Conservation (phyloP, 164 flowering plant genomes). For the Piper longum region DNA sequence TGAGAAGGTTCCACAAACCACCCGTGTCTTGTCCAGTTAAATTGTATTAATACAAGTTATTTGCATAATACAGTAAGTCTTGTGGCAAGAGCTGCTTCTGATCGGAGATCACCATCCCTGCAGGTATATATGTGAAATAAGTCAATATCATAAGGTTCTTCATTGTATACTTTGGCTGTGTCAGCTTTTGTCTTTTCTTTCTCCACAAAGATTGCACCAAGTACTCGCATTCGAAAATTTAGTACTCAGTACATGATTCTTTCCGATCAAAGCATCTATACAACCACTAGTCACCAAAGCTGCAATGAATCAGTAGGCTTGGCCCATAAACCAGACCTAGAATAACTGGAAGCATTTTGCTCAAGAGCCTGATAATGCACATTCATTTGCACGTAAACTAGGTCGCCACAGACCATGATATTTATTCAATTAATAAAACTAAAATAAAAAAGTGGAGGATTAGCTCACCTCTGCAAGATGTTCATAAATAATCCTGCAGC, state of each 20-base stretch:
- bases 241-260: neutral
- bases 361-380: too few species aligned
- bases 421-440: too few species aligned
- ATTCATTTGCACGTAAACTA: too few species aligned
- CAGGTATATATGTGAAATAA: conserved; percentile 60
- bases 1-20: conserved; percentile 38
- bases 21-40: conserved; percentile 61
- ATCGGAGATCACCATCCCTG: conserved; percentile 78
- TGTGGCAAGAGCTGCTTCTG: conserved; percentile 69
- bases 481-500: conserved; percentile 73
- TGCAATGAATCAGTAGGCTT: too few species aligned
- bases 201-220: conserved; percentile 5
- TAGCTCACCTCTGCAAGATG: conserved; percentile 72
- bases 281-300: too few species aligned
- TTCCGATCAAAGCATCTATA: neutral
- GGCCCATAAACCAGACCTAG: too few species aligned
- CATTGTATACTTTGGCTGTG: conserved; percentile 9
- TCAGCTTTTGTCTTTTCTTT: conserved; percentile 2
- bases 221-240: neutral
- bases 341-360: too few species aligned
- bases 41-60: conserved; percentile 9
- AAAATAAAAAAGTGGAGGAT: too few species aligned
- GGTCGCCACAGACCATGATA: too few species aligned
- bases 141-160: conserved; percentile 49
- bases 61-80: conserved; percentile 68